A percentile compares a stretch with the other conserved stretches of the same genome.
Evolutionary conservation across 192 early-diverging fungal species (phyloP).

Genomic region (Backusella circina): DNA sequence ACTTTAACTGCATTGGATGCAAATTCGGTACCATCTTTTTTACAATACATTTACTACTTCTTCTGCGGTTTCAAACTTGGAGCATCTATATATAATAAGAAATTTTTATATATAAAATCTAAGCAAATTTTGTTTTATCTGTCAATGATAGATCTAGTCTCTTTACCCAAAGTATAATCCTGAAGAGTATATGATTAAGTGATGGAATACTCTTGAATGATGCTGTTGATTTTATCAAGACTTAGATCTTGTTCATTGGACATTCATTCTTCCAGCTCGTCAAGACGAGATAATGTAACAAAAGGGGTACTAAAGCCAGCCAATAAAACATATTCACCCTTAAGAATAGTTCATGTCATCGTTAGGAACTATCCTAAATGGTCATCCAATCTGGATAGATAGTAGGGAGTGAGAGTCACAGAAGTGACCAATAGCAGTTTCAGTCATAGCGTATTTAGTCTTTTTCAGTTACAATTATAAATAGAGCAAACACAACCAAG

Average conservation of each 20-base stretch:
- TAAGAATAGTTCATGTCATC: conserved; percentile 73
- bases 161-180: conserved; percentile 38
- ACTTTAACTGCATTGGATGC: conserved; percentile 58
- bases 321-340: conserved; percentile 83
- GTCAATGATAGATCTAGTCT: conserved; percentile 59
- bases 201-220: conserved; percentile 87
- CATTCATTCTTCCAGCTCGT: conserved; percentile 74
- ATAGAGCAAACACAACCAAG: conserved; percentile 87
- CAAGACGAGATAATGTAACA: conserved; percentile 81
- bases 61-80: conserved; percentile 75
- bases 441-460: conserved; percentile 97
- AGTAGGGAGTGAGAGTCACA: conserved; percentile 97
- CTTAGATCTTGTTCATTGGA: conserved; percentile 76
- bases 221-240: conserved; percentile 74
- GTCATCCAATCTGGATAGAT: conserved; percentile 91
- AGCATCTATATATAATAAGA: conserved; percentile 48
- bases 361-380: conserved; percentile 88
- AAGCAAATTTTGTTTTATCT: conserved; percentile 13
- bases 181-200: conserved; percentile 41
- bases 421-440: conserved; percentile 92
- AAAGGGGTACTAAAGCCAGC: conserved; percentile 95
- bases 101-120: neutral
- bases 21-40: conserved; percentile 67
- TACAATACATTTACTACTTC: conserved; percentile 78
- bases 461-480: conserved; percentile 93